Percentiles rank a stretch among this genome's conserved stretches.
Conservation (phyloP, 2,329 filamentous ascomycete genomes). For the Geosmithia morbida region DNA sequence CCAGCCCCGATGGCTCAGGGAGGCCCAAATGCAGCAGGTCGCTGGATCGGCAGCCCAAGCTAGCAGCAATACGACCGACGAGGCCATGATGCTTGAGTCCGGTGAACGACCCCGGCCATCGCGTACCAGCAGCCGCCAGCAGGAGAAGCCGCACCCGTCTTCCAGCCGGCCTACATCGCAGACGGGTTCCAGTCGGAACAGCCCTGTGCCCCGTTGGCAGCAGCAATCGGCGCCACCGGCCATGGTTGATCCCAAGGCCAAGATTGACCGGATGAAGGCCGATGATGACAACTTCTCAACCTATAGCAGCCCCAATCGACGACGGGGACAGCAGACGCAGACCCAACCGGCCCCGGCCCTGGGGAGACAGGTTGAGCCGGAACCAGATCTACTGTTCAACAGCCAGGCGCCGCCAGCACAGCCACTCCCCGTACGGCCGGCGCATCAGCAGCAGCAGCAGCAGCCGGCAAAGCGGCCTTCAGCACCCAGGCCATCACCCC, state of each 20-base stretch:
- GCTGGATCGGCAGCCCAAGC: not conserved
- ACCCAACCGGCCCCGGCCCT: slow-evolving; percentile 23
- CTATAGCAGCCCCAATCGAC: slow-evolving; percentile 75
- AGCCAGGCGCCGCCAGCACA: slow-evolving; percentile 18
- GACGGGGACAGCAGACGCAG: slow-evolving; percentile 39
- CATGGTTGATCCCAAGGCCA: slow-evolving; percentile 24
- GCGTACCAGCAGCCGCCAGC: slow-evolving; percentile 3
- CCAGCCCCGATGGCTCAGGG: slow-evolving; percentile 93
- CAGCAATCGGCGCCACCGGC: slow-evolving; percentile 26
- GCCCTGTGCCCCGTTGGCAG: slow-evolving; percentile 44
- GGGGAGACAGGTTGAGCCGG: slow-evolving; percentile 21
- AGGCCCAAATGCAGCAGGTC: slow-evolving; percentile 29
- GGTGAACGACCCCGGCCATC: slow-evolving; percentile 38
- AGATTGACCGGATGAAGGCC: slow-evolving; percentile 56
- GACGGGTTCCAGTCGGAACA: slow-evolving; percentile 24
- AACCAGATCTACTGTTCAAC: slow-evolving; percentile 51
- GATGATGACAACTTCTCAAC: slow-evolving; percentile 68
- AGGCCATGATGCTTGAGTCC: slow-evolving; percentile 67
- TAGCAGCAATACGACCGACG: slow-evolving; percentile 40
- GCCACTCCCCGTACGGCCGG: slow-evolving; percentile 19
- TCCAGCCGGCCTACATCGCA: slow-evolving; percentile 18
- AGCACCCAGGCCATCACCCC: slow-evolving; percentile 17
- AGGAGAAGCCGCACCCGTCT: slow-evolving; percentile 8
- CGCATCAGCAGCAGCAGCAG: slow-evolving; percentile 10
- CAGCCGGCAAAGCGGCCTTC: slow-evolving; percentile 18